Percentiles rank a stretch among this genome's conserved stretches.
These are phyloP conservation scores for Pyrus pyrifolia DNA, from an alignment of 306 rosid genomes.

Conservation along the genomic window DNA sequence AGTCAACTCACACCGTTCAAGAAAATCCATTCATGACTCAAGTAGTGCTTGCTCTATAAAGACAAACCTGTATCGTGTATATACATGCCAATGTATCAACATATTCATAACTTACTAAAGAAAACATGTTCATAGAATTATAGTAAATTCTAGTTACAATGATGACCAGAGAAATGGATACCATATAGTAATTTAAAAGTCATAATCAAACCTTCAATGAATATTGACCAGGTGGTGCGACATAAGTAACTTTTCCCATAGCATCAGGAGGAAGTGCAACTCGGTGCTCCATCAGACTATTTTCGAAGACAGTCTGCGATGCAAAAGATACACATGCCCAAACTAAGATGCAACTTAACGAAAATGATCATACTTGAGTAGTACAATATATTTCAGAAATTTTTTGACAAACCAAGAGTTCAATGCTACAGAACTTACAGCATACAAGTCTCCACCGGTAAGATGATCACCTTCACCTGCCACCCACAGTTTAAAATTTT, in stretches of 20 bases:
- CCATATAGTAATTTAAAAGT: background rate
- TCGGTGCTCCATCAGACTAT: constrained; percentile 88
- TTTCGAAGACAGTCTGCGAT: constrained; percentile 79
- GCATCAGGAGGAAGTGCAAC: constrained; percentile 89
- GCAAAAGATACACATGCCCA: constrained; percentile 13
- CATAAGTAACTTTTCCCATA: constrained; percentile 89
- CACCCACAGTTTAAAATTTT: constrained; percentile 16
- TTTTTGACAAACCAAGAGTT: constrained; percentile 12
- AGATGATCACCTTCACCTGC: constrained; percentile 89
- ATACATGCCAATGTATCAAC: background rate
- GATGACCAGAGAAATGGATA: background rate
- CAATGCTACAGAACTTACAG: constrained; percentile 52
- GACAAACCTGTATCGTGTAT: background rate
- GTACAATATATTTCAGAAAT: background rate
- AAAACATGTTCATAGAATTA: background rate
- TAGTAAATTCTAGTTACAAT: background rate
- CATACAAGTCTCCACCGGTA: constrained; percentile 96
- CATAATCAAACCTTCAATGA: constrained; percentile 58
- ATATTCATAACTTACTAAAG: background rate
- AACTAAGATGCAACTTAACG: constrained; percentile 11
- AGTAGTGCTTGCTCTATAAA: background rate
- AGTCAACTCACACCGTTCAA: background rate
- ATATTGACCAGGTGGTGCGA: constrained; percentile 96
- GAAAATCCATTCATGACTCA: background rate
- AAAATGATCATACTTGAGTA: background rate